Base-by-base conservation (phyloP, 768 basidiomycete species). In the Leccinum subtestaceum region DNA sequence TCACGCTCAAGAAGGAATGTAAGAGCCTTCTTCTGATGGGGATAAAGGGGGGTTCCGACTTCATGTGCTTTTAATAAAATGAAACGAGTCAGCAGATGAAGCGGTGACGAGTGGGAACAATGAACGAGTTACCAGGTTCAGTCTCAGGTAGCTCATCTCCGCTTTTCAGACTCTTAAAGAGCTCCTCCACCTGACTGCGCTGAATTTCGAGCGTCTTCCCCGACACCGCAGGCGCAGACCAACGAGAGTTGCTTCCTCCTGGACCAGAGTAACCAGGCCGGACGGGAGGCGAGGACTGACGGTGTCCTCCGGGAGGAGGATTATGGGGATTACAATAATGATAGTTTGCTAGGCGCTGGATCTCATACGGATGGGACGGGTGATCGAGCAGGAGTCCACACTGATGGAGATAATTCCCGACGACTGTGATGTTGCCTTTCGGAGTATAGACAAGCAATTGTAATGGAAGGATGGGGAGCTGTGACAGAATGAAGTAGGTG, bases 1-100 rank as follows among this genome's bases (percentile, higher is more conserved):
- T 91, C 87, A 70, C 97, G 84, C 68, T 97, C 93, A 19, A 98
- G 80, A 52, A 99, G 78, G 75, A 99, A 99, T 2, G 96, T 94
- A 19, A 99, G 80, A 23, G 96, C 97, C 73, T 96, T 96, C 76
- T 95, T 96, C 76, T 99, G 97, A 79, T 99, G 97, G 19, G 96
- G 93, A 75, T 98, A 99, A 8, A 99, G 78, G 50, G 76, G 81
- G 21, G 97, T 97, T 38, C 88, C 89, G 55, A 99, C 84, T 66
- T 89, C 86, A 55, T 79, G 67, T 52, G 76, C 89, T 90, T 66
- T 66, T 59, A 57, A 67, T 62, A 43, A 48, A 57, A 60, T 53
- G 64, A 53, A 60, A 58, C 47, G 48, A 65, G 58, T 66, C 43
- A 65, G 55, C 49, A 53, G 31, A 45, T 56, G 60, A 59, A 58